These are phyloP conservation scores for Fragaria ananassa DNA, from an alignment of 306 rosid species.

Conservation along the genomic window DNA sequence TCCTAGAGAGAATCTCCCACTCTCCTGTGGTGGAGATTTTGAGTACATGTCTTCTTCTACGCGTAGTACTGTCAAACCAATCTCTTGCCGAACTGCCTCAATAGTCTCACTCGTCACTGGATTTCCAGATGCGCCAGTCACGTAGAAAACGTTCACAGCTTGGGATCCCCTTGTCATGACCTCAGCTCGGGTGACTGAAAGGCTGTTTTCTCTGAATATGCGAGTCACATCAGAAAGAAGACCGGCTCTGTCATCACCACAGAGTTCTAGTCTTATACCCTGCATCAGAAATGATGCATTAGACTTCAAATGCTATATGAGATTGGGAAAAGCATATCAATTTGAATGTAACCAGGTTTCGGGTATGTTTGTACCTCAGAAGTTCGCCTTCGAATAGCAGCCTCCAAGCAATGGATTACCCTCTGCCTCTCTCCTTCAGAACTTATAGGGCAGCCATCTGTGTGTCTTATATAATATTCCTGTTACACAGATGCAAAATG, in stretches of 20 bases:
- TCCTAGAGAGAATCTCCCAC: conserved; percentile 61
- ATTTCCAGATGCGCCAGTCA: conserved; percentile 74
- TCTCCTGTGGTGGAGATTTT: conserved; percentile 53
- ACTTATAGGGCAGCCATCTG: conserved; percentile 79
- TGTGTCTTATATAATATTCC: conserved; percentile 91
- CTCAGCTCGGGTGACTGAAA: conserved; percentile 85
- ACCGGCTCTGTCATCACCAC: conserved; percentile 81
- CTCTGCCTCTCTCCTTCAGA: conserved; percentile 94
- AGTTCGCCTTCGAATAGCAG: conserved; percentile 80
- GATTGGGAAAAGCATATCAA: not conserved
- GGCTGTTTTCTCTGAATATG: conserved; percentile 91
- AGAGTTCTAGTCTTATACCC: conserved; percentile 90
- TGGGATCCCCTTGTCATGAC: conserved; percentile 74
- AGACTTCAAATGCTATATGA: conserved; percentile 2
- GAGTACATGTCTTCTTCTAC: conserved; percentile 54
- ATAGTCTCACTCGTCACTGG: conserved; percentile 79
- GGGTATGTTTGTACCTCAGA: conserved; percentile 56
- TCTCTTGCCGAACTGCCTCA: conserved; percentile 83
- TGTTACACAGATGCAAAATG: conserved; percentile 23
- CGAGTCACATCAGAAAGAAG: conserved; percentile 94
- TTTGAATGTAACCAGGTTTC: not conserved
- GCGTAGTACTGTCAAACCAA: conserved; percentile 60
- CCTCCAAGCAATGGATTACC: conserved; percentile 91
- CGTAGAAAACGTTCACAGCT: conserved; percentile 86
- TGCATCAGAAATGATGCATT: conserved; percentile 26